A percentile compares a stretch with the other conserved stretches of the same genome.
These are phyloP conservation scores for Bimuria novae-zelandiae DNA, from an alignment of 2,329 filamentous ascomycete species.

Conservation along the genomic window DNA sequence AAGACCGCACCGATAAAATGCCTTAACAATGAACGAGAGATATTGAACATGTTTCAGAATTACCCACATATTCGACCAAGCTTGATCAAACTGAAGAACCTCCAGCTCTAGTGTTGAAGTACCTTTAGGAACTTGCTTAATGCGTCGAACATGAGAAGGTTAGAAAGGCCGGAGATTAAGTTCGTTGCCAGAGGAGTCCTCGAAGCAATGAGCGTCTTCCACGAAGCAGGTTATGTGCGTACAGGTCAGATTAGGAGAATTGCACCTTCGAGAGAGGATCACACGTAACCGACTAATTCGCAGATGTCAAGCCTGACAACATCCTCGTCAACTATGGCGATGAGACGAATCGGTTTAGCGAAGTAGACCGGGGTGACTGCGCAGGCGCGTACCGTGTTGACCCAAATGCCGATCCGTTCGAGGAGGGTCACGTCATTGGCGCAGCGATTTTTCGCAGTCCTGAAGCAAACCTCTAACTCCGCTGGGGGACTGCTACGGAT, in stretches of 20 bases:
- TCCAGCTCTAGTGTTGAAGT: constrained; percentile 23
- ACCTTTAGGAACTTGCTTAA: constrained; percentile 21
- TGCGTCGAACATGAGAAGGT: constrained; percentile 15
- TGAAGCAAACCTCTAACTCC: constrained; percentile 29
- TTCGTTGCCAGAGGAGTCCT: constrained; percentile 14
- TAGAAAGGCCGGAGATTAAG: constrained; percentile 11
- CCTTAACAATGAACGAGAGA: constrained; percentile 23
- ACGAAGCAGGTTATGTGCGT: constrained; percentile 26
- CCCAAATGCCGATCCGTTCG: constrained; percentile 16
- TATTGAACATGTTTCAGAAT: constrained; percentile 17
- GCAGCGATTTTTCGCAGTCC: constrained; percentile 44
- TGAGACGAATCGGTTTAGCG: constrained; percentile 30
- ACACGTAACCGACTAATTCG: constrained; percentile 5
- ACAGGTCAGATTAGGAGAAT: constrained; percentile 14
- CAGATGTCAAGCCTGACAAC: constrained; percentile 41
- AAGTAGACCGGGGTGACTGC: constrained; percentile 37
- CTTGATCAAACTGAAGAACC: constrained; percentile 25
- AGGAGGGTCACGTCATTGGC: constrained; percentile 31
- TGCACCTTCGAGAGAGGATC: constrained; percentile 6
- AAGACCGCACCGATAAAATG: constrained; percentile 21
- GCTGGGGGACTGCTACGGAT: constrained; percentile 42
- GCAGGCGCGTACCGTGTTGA: constrained; percentile 24
- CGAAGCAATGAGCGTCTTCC: constrained; percentile 21
- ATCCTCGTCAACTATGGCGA: constrained; percentile 39
- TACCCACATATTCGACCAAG: constrained; percentile 14